Conservation (phyloP, 306 rosid genomes). For the Gillenia trifoliata region DNA sequence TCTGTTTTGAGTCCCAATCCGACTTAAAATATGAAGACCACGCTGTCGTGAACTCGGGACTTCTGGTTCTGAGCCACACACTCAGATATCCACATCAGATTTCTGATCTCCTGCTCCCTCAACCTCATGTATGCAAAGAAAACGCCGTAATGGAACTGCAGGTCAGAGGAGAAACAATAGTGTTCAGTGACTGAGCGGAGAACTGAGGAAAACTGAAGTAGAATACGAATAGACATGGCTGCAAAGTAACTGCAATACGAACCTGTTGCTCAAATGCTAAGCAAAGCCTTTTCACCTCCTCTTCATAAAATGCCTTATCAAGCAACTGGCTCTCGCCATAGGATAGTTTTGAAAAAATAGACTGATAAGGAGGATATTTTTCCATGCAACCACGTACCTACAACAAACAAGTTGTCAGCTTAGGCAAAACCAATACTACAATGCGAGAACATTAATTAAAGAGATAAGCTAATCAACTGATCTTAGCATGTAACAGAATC, state of each 20-base stretch:
- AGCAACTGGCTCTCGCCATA: constrained; percentile 98
- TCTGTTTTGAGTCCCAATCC: not conserved
- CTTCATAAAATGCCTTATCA: constrained; percentile 98
- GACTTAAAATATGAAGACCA: constrained; percentile 88
- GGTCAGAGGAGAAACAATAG: constrained; percentile 4
- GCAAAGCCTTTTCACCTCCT: constrained; percentile 98
- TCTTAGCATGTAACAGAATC: not conserved
- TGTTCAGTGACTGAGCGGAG: not conserved
- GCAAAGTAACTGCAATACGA: not conserved
- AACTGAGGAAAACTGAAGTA: not conserved
- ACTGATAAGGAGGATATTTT: constrained; percentile 91
- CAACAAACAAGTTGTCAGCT: constrained; percentile 2
- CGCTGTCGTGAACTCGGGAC: constrained; percentile 96
- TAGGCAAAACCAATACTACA: not conserved
- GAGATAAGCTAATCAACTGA: not conserved
- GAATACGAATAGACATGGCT: not conserved
- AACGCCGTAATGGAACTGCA: constrained; percentile 94
- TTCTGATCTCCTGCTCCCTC: constrained; percentile 97
- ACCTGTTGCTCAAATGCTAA: constrained; percentile 98
- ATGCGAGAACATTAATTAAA: not conserved
- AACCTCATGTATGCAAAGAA: constrained; percentile 98
- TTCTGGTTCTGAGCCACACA: constrained; percentile 98
- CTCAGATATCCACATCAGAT: constrained; percentile 96
- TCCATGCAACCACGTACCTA: constrained; percentile 92
- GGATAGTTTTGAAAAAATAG: constrained; percentile 79